Evolutionary conservation across 352 stramenopile genomes (phyloP).

Genomic region (Halophytophthora polymorphica): DNA sequence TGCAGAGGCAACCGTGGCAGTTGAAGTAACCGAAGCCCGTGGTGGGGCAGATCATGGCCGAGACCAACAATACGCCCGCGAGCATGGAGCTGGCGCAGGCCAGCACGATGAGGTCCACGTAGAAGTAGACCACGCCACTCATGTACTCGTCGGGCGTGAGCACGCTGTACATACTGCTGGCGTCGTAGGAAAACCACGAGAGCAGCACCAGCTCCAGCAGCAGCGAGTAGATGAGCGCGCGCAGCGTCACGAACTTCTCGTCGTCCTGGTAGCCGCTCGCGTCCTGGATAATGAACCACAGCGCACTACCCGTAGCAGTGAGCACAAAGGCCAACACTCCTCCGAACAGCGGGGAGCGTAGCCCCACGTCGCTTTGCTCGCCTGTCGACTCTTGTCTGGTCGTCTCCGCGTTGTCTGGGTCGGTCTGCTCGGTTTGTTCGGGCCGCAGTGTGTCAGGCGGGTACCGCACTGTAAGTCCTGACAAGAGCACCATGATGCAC

Average conservation of each 20-base stretch:
- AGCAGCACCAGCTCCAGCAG: constrained; percentile 44
- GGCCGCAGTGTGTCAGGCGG: constrained; percentile 17
- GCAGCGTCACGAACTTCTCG: constrained; percentile 24
- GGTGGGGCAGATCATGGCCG: constrained; percentile 29
- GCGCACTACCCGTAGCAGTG: constrained; percentile 16
- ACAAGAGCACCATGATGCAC: constrained; percentile 36
- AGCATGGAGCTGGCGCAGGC: constrained; percentile 37
- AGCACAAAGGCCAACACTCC: constrained; percentile 28
- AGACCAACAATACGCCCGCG: constrained; percentile 27
- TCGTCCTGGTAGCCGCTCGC: constrained; percentile 5
- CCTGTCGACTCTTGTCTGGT: constrained; percentile 7
- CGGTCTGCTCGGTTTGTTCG: constrained; percentile 7
- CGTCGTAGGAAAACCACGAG: constrained; percentile 53
- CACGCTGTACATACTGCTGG: constrained; percentile 52
- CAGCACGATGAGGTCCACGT: constrained; percentile 58
- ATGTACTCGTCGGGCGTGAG: constrained; percentile 66
- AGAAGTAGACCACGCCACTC: constrained; percentile 66
- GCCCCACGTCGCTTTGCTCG: constrained; percentile 20
- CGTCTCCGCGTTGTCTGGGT: too few species aligned
- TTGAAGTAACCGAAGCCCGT: constrained; percentile 32
- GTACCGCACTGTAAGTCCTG: constrained; percentile 26
- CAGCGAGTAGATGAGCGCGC: constrained; percentile 37
- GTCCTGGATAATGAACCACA: constrained; percentile 24
- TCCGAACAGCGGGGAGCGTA: constrained; percentile 27
- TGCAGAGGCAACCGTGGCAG: constrained; percentile 31